Evolutionary conservation across 225 moss, liverwort and hornwort species (phyloP).

Genomic region (Sphagnum tenellum): DNA sequence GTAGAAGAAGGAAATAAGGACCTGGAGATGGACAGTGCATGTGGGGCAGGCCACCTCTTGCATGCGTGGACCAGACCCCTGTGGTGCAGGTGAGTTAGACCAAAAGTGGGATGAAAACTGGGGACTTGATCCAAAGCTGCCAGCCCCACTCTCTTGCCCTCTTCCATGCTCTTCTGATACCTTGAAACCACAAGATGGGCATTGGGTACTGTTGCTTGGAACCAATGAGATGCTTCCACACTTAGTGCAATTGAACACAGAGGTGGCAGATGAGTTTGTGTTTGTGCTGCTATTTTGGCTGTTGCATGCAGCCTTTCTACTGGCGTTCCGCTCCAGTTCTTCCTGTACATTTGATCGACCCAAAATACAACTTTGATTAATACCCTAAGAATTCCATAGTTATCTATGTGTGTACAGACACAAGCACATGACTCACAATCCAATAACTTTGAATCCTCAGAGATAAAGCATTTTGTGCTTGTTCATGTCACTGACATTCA

Average conservation of each 20-base stretch:
- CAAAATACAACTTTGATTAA: too few species aligned
- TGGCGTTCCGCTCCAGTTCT: slow-evolving; percentile 76
- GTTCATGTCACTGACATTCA: neutral
- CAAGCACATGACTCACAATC: neutral
- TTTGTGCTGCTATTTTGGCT: slow-evolving; percentile 8
- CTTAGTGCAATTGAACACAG: slow-evolving; percentile 80
- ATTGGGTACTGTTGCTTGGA: slow-evolving; percentile 48
- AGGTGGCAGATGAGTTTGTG: slow-evolving; percentile 45
- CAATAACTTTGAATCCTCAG: neutral
- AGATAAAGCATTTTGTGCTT: neutral
- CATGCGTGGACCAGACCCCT: too few species aligned
- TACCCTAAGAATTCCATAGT: neutral
- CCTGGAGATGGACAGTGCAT: too few species aligned
- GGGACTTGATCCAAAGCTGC: too few species aligned
- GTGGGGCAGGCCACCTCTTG: too few species aligned
- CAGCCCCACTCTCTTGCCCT: too few species aligned
- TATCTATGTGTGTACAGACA: too few species aligned
- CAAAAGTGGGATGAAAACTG: too few species aligned
- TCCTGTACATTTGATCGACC: slow-evolving; percentile 29
- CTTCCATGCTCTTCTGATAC: slow-evolving; percentile 1
- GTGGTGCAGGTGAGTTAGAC: too few species aligned
- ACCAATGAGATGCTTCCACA: slow-evolving; percentile 75
- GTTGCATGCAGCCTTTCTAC: slow-evolving; percentile 36
- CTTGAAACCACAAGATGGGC: slow-evolving; percentile 67
- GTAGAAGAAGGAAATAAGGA: too few species aligned